Conservation (phyloP, 208 protist species). For the Crithidia fasciculata region DNA sequence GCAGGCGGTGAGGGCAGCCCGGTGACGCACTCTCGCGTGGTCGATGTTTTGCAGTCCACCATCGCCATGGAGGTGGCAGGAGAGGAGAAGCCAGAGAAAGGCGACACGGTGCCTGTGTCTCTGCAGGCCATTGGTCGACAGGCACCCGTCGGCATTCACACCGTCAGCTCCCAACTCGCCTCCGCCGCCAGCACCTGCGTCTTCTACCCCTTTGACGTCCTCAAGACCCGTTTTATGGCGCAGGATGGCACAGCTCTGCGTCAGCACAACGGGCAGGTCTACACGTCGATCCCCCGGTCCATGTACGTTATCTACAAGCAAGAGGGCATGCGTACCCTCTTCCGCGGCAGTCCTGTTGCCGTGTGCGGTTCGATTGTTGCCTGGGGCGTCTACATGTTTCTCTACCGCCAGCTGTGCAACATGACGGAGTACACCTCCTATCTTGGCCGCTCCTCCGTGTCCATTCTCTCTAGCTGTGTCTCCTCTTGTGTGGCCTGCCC, state of each 20-base stretch:
- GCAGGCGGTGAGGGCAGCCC: neutral
- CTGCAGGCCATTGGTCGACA: constrained; percentile 46
- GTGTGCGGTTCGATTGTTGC: constrained; percentile 47
- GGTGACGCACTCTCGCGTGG: neutral
- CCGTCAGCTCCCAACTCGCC: constrained; percentile 66
- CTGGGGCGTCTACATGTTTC: constrained; percentile 77
- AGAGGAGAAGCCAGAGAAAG: neutral
- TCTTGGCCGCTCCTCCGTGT: constrained; percentile 43
- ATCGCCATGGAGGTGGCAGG: constrained; percentile 1
- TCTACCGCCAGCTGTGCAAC: constrained; percentile 73
- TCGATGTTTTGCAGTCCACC: constrained; percentile 11
- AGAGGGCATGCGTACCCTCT: constrained; percentile 55
- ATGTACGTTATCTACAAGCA: constrained; percentile 45
- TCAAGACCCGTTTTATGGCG: constrained; percentile 88
- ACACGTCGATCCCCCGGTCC: constrained; percentile 43
- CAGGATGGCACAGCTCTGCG: constrained; percentile 63
- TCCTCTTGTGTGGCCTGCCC: constrained; percentile 53
- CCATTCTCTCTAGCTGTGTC: constrained; percentile 48
- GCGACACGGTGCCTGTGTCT: constrained; percentile 8
- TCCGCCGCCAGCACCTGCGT: constrained; percentile 67
- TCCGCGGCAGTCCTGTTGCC: constrained; percentile 56
- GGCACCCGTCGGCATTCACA: constrained; percentile 59
- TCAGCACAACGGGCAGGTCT: constrained; percentile 63
- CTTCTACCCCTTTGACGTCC: constrained; percentile 92
- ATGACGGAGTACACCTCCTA: constrained; percentile 51